Evolutionary conservation across 129 eudicot species (phyloP).

Genomic region (Tanacetum coccineum): DNA sequence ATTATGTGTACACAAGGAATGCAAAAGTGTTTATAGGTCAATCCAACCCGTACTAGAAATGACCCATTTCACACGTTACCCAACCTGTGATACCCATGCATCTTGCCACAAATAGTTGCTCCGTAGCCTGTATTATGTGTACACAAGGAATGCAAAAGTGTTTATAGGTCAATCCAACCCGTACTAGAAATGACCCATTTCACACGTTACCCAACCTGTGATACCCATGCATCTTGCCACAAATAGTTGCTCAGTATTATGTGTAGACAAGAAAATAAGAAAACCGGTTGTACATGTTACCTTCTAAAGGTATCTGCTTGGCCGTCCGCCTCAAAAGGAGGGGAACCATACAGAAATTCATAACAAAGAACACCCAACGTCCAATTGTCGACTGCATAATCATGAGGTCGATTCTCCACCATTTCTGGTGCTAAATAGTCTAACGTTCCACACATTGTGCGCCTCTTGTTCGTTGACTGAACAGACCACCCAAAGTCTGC

Average conservation of each 20-base stretch:
- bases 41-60: neutral
- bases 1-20: neutral
- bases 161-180: too few relatives aligned
- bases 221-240: neutral
- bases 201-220: too few relatives aligned
- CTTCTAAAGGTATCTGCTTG: constrained; percentile 78
- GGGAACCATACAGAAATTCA: constrained; percentile 81
- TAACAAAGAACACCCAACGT: constrained; percentile 85
- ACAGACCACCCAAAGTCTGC: constrained; percentile 99
- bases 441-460: constrained; percentile 93
- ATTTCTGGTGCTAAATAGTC: constrained; percentile 96
- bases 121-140: too few relatives aligned
- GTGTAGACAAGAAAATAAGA: neutral
- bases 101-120: neutral
- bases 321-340: constrained; percentile 91
- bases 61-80: neutral
- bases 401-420: constrained; percentile 97
- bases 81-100: neutral
- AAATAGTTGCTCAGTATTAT: neutral
- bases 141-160: neutral
- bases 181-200: too few relatives aligned
- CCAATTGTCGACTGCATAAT: constrained; percentile 93
- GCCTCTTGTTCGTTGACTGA: constrained; percentile 76
- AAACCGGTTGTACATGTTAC: constrained; percentile 27
- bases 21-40: neutral